phyloP scores from a whole-genome alignment of 2,329 filamentous ascomycete species.

The Neonectria magnoliae region DNA sequence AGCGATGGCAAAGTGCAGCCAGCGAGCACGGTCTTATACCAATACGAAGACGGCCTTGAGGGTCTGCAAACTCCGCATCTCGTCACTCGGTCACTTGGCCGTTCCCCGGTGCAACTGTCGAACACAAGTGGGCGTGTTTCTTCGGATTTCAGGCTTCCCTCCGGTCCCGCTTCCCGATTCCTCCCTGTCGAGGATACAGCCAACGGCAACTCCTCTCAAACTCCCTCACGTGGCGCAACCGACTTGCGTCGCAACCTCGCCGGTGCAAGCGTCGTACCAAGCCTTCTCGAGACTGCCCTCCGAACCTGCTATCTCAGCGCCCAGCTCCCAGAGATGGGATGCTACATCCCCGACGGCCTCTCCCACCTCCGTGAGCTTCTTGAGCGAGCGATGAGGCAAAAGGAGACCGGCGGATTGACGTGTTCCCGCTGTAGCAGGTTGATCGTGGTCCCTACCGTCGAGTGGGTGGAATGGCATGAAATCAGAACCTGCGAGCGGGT shows the following conservation, averaged over 20 bases:
- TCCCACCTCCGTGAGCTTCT: conserved; percentile 54
- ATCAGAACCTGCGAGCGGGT: conserved; percentile 36
- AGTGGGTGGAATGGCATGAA: conserved; percentile 73
- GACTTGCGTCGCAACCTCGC: conserved; percentile 25
- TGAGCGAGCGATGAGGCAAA: conserved; percentile 51
- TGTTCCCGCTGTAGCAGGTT: conserved; percentile 63
- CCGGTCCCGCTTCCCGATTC: conserved; percentile 28
- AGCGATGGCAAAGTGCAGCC: conserved; percentile 9
- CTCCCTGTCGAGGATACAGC: conserved; percentile 37
- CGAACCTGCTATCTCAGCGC: conserved; percentile 56
- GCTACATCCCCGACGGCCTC: conserved; percentile 55
- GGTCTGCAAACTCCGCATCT: conserved; percentile 29
- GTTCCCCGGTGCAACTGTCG: conserved; percentile 46
- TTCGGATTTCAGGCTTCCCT: conserved; percentile 46
- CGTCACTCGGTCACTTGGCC: conserved; percentile 40
- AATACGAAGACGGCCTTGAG: conserved; percentile 14
- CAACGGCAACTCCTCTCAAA: conserved; percentile 16
- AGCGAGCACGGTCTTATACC: conserved; percentile 20
- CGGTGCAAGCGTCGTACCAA: conserved; percentile 53
- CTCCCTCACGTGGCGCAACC: conserved; percentile 10
- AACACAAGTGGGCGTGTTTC: conserved; percentile 44
- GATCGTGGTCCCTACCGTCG: conserved; percentile 61
- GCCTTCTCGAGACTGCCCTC: conserved; percentile 62
- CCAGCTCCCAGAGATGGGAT: conserved; percentile 54
- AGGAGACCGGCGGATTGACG: conserved; percentile 57